Percentiles rank a stretch among this genome's conserved stretches.
Conservation (phyloP, 2,329 filamentous ascomycete species). For the Intubia oerlemansii region DNA sequence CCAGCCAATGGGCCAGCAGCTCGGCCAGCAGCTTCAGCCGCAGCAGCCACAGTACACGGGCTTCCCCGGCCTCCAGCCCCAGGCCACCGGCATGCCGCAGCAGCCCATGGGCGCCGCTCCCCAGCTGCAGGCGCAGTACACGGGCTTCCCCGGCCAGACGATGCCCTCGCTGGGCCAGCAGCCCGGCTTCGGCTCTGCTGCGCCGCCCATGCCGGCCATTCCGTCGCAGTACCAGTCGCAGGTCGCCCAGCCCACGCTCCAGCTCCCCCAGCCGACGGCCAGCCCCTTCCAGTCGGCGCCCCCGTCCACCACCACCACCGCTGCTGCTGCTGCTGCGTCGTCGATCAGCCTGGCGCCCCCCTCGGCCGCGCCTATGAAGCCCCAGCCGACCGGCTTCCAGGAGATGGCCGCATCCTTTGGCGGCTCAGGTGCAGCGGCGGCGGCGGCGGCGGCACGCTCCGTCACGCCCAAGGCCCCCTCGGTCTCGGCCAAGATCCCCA, state of each 20-base stretch:
- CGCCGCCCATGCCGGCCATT: constrained; percentile 35
- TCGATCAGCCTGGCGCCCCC: constrained; percentile 18
- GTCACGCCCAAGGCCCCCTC: no score
- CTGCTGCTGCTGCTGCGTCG: no score
- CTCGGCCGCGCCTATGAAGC: constrained; percentile 34
- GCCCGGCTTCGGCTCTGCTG: no score
- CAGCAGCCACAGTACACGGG: constrained; percentile 46
- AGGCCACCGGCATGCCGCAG: constrained; percentile 23
- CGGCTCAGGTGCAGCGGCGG: constrained; percentile 18
- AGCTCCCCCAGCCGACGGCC: constrained; percentile 19
- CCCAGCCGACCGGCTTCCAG: constrained; percentile 43
- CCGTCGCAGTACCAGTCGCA: constrained; percentile 39
- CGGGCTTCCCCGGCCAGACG: constrained; percentile 30
- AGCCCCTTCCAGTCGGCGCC: constrained; percentile 24
- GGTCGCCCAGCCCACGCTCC: constrained; percentile 19
- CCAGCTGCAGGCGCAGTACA: constrained; percentile 10
- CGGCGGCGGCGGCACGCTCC: constrained; percentile 18
- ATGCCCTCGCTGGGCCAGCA: no score
- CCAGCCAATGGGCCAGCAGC: constrained; percentile 14
- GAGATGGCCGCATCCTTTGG: constrained; percentile 49
- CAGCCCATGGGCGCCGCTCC: no score
- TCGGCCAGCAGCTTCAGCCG: constrained; percentile 12
- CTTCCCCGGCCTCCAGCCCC: constrained; percentile 22
- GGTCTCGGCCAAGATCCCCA: constrained; percentile 76
- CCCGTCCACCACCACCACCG: no score